Base-by-base conservation (phyloP, 2,329 filamentous ascomycete species). In the Orbilia brochopaga region DNA sequence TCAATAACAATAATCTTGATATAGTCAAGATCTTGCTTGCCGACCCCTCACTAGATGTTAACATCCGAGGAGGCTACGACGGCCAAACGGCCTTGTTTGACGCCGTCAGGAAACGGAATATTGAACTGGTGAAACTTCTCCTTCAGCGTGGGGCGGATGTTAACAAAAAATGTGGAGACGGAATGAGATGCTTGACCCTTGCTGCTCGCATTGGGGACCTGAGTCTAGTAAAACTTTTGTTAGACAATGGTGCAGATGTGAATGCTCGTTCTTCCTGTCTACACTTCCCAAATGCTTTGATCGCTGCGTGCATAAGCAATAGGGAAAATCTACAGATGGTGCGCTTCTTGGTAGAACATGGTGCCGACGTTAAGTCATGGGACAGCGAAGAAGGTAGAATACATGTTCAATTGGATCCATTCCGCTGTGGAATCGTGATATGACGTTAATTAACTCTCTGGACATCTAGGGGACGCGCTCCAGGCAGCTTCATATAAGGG, bases 391-490 rank as follows among this genome's bases (percentile, higher is more conserved):
- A 24, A 1, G 57, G 57, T 60, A n/a, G n/a, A n/a, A n/a, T n/a
- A n/a, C n/a, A n/a, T n/a, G n/a, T n/a, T n/a, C n/a, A n/a, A n/a
- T n/a, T n/a, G n/a, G n/a, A n/a, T n/a, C n/a, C n/a, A n/a, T n/a
- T n/a, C n/a, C n/a, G n/a, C n/a, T n/a, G n/a, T n/a, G n/a, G n/a
- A n/a, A n/a, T n/a, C n/a, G n/a, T n/a, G n/a, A n/a, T n/a, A n/a
- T 32, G 11, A 13, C 21, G 21, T 37, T 24, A 24, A 27, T 21
- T 24, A 24, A 7, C 30, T n/a, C n/a, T n/a, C n/a, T n/a, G n/a
- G n/a, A n/a, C n/a, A n/a, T n/a, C n/a, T n/a, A 54, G 59, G 59
- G 35, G 52, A 54, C 17, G 35, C 59, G 13, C 59, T 63, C 50
- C 50, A 63, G 55, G 59, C 37, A 32, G 59, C 59, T 5, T 32